Conservation (phyloP, 164 flowering plant genomes). For the Macadamia tetraphylla region DNA sequence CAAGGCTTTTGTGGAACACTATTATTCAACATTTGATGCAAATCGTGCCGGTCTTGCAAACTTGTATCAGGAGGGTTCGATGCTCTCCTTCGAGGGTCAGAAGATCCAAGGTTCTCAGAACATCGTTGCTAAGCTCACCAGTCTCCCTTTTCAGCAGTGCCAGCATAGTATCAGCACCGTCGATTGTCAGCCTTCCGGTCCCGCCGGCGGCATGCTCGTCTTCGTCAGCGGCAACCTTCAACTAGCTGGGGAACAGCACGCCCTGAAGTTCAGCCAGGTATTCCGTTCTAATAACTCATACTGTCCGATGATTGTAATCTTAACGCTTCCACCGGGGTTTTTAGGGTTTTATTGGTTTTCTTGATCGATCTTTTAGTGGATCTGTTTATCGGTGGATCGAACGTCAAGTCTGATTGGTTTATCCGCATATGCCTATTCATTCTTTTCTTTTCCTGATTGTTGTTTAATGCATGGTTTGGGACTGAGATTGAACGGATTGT, state of each 20-base stretch:
- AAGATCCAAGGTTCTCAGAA: constrained; percentile 62
- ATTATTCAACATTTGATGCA: constrained; percentile 76
- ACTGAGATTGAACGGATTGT: background rate
- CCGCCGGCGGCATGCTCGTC: constrained; percentile 56
- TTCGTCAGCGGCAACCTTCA: constrained; percentile 61
- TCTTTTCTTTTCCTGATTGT: background rate
- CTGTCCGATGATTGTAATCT: too few relatives aligned
- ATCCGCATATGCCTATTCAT: too few relatives aligned
- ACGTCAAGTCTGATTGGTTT: background rate
- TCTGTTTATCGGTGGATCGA: background rate
- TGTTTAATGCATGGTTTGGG: background rate
- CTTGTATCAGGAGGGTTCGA: constrained; percentile 71
- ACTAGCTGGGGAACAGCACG: constrained; percentile 59
- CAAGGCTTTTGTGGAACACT: constrained; percentile 85
- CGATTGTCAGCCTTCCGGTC: constrained; percentile 63
- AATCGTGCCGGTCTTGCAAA: constrained; percentile 47
- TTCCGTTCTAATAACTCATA: background rate
- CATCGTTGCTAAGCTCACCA: constrained; percentile 64
- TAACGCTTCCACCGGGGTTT: background rate
- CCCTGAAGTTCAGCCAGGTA: constrained; percentile 69
- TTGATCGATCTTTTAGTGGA: background rate
- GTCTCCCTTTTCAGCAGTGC: constrained; percentile 70
- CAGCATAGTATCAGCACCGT: constrained; percentile 56
- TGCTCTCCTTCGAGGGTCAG: constrained; percentile 87
- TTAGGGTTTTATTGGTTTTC: constrained; percentile 1